Evolutionary conservation across 1,284 basidiomycete species (phyloP).

Genomic region (Cystobasidium sp.): DNA sequence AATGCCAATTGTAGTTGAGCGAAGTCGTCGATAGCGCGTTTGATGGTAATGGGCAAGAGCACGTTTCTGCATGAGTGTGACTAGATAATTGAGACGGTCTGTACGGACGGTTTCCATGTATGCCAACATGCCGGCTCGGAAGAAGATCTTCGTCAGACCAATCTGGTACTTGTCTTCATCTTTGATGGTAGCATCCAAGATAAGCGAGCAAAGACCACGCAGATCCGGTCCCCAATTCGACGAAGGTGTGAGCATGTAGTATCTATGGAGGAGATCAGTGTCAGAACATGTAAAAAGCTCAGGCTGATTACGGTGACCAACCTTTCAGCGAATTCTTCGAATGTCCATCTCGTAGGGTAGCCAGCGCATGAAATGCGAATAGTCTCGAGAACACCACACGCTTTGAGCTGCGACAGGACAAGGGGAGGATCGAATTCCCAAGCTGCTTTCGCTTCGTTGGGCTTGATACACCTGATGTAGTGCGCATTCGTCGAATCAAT

Average conservation of each 20-base stretch:
- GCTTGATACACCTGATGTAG: constrained; percentile 99
- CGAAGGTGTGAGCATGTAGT: constrained; percentile 94
- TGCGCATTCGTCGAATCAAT: constrained; percentile 97
- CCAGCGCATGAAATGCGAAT: constrained; percentile 99
- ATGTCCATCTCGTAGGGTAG: constrained; percentile 98
- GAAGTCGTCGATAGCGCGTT: constrained; percentile 76
- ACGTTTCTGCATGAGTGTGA: constrained; percentile 97
- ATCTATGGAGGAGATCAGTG: constrained; percentile 62
- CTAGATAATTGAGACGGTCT: constrained; percentile 83
- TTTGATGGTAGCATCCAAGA: constrained; percentile 82
- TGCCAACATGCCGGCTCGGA: constrained; percentile 99
- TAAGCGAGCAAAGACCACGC: constrained; percentile 78
- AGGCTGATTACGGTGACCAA: constrained; percentile 54
- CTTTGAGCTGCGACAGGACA: constrained; percentile 90
- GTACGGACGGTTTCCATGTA: constrained; percentile 88
- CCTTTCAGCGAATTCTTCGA: constrained; percentile 99
- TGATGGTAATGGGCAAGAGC: constrained; percentile 82
- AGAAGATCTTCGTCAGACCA: constrained; percentile 98
- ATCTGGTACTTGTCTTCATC: constrained; percentile 97
- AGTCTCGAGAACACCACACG: constrained; percentile 98
- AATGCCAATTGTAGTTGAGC: constrained; percentile 76
- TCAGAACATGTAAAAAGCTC: not conserved
- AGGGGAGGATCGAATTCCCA: constrained; percentile 98
- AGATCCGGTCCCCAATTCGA: constrained; percentile 75
- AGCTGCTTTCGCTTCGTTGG: constrained; percentile 92